Percentiles rank a stretch among this genome's conserved stretches.
phyloP scores from a whole-genome alignment of 2,329 filamentous ascomycete genomes.

The Fonsecaea pedrosoi region DNA sequence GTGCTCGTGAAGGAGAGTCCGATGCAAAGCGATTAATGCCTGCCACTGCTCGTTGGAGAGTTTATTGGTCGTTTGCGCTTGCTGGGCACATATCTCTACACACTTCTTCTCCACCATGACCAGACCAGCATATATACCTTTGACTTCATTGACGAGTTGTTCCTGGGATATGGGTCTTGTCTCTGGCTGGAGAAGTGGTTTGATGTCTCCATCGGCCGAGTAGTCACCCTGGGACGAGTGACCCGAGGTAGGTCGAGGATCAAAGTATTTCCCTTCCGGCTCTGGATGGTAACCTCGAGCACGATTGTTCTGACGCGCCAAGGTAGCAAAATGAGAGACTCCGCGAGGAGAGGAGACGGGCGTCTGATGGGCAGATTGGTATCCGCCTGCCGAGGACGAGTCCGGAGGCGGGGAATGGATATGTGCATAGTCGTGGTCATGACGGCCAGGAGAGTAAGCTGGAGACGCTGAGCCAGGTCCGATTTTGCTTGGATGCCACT shows the following conservation, averaged over 20 bases:
- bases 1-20: constrained; percentile 80
- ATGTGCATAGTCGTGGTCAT: constrained; percentile 17
- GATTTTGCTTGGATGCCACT: constrained; percentile 25
- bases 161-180: constrained; percentile 76
- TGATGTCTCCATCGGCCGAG: constrained; percentile 9
- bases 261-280: constrained; percentile 3
- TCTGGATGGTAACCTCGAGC: neutral
- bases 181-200: constrained; percentile 59
- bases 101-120: constrained; percentile 76
- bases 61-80: constrained; percentile 60
- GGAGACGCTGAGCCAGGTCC: constrained; percentile 28
- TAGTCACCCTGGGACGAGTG: constrained; percentile 7
- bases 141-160: constrained; percentile 80
- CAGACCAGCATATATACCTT: constrained; percentile 59
- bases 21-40: constrained; percentile 79
- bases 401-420: constrained; percentile 8
- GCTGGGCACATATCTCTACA: constrained; percentile 77
- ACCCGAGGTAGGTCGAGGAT: neutral
- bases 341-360: constrained; percentile 27
- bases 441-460: constrained; percentile 14
- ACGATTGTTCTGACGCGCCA: neutral
- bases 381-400: constrained; percentile 17
- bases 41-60: constrained; percentile 78
- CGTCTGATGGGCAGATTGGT: constrained; percentile 22
- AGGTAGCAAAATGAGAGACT: neutral